Conservation (phyloP, 116 monocot species). For the Iris pallida region DNA sequence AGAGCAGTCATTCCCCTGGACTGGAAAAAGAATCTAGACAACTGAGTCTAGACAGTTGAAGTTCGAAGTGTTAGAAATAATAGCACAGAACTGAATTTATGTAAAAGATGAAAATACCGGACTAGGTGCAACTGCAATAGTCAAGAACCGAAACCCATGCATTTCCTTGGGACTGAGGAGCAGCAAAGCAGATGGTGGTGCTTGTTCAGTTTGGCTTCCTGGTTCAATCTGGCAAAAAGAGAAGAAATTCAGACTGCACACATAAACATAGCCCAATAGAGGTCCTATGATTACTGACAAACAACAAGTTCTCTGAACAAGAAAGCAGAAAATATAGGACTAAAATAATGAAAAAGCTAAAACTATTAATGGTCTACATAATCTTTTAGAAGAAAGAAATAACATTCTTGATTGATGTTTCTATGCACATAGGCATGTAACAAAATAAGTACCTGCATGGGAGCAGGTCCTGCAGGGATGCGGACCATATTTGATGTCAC, state of each 20-base stretch:
- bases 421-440: neutral
- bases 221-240: conserved; percentile 76
- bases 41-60: neutral
- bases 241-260: neutral
- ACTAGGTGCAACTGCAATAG: conserved; percentile 92
- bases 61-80: neutral
- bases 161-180: conserved; percentile 68
- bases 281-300: neutral
- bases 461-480: conserved; percentile 89
- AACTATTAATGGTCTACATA: neutral
- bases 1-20: too few species aligned
- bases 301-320: neutral
- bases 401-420: neutral
- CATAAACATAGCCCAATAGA: neutral
- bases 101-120: conserved; percentile 52
- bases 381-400: too few species aligned
- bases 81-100: neutral
- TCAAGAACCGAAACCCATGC: conserved; percentile 82
- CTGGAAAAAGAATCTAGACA: too few species aligned
- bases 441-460: conserved; percentile 65
- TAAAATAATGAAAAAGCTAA: neutral
- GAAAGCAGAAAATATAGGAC: neutral
- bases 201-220: conserved; percentile 96
- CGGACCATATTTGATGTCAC: conserved; percentile 88
- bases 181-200: conserved; percentile 84